Base-by-base conservation (phyloP, 306 rosid genomes). In the Adenanthera pavonina region DNA sequence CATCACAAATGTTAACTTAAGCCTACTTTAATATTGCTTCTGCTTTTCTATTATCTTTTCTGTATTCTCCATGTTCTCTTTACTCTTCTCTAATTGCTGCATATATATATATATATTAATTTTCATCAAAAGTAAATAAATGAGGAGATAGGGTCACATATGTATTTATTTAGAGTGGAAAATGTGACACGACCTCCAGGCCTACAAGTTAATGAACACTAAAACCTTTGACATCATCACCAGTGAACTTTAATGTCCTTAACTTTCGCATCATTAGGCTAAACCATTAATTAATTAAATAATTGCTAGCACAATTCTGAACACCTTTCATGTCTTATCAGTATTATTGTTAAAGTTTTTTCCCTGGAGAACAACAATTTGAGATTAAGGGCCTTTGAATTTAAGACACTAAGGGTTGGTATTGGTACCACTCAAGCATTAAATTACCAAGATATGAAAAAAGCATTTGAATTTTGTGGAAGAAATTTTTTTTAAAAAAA, bases 231-330 rank as follows among this genome's bases (percentile, higher is more conserved):
- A 36, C 65, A 35, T 52, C 41, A 12, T 64, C 49, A 38, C 53
- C 64, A 41, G 19, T 35, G n/a, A 11, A 77, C 62, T 34, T 64
- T 9, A 47, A 34, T 30, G 69, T 9, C 48, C 35, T 43, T 12
- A 33, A 34, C 67, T 52, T 48, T 57, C 20, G 15, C 35, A n/a
- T 48, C 35, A 77, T 34, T 34, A 48, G 33, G 61, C 35, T 35
- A 51, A 77, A 35, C 44, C n/a, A 62, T 77, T 77, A 48, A 62
- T 77, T 77, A 48, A 64, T 62, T 33, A 25, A 16, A 33, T 15
- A 36, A 76, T 8, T 44, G 17, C 6, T 10, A 46, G 16, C 35
- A 17, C 11, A 44, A 46, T 17, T 16, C 30, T 6, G 69, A 40
- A 34, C 13, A 74, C 53, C 38, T 13, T 44, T 16, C 36, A 14